Base-by-base conservation (phyloP, 805 yeast species). In the Hanseniaspora hatyaiensis region DNA sequence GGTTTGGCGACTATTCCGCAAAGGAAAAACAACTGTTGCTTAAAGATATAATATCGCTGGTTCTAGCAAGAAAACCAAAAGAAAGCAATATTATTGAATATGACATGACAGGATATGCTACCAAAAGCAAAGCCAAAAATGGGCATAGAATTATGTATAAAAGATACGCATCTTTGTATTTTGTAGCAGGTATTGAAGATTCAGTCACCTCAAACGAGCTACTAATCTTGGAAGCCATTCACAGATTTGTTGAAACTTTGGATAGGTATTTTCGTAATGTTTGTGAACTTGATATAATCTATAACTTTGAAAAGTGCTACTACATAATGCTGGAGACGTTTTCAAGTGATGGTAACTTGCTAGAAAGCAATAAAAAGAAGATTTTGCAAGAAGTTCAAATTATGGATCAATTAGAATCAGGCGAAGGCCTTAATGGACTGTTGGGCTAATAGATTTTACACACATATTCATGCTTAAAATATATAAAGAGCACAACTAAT, bases 1-100 rank as follows among this genome's bases (percentile, higher is more conserved):
- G 99, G 99, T 92, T 86, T 62, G 73, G 74, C 45, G 78, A 96
- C 26, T 69, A 80, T 40, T 72, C 82, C n/a, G 82, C 81, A 56
- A 86, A 84, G 60, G 96, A 87, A 55, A 87, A 88, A 66, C 70
- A 80, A 45, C 82, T 83, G 64, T 78, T 87, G 50, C 78, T 83
- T 44, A 75, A 85, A 56, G 97, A 92, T 57, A 72, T 92, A 49
- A 80, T 95, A 8, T 86, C 96, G 2, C 66, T 86, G 34, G 84
- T 92, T 22, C 74, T 94, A 38, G 72, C 86, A 11, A 73, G 99
- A 52, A 75, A 94, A 51, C 82, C 94, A 26, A 87, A 85, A 64
- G 89, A 92, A 97, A 88, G 97, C 65, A 89, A 87, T 62, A 87
- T 88, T 48, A 67, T 88, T 40, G 97, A 88, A 61, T 83, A 85